Evolutionary conservation across 2,329 filamentous ascomycete species (phyloP), one percentile per base, ranked within the genome.

Genomic region (Chaetomium sp.): DNA sequence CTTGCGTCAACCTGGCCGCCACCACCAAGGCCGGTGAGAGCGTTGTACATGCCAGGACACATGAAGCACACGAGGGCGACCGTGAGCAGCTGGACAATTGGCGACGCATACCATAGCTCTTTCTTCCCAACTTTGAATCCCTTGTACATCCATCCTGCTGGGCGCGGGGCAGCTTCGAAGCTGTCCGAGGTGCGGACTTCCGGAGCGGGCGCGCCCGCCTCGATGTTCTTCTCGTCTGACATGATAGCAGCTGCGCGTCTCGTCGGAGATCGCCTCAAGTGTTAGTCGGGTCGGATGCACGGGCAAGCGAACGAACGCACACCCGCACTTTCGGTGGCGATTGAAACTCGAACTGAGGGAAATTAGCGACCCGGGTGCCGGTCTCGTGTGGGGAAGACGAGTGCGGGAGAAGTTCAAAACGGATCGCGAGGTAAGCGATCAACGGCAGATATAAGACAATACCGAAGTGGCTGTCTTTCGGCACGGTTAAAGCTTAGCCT

Each of bases 71-170:
- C 84, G 58, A 87, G 76, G 27, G 84, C 78, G 54, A 91, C 86
- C 76, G 91, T 79, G 59, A 87, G 65, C 38, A 91, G 77, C 72
- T 91, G 88, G 48, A 84, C 71, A 65, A 84, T 81, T 10, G 88
- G 88, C 55, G 87, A 89, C 27, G 88, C 88, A 69, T 87, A 91
- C 78, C 84, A 89, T 6, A 86, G 58, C 61, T 78, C 77, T 56
- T 72, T 71, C 49, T 74, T 72, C 14, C 79, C 77, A 55, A 89
- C 57, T 55, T 74, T 78, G 65, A 82, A 66, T 49, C 77, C 74
- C 66, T 79, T 83, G 76, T 91, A 89, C 72, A 84, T 85, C 86
- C 86, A 89, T 60, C 79, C 79, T 3, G 61, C 43, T 2, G 79
- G 79, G 35, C 75, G 76, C 57, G 49, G 7, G 4, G 65, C 38